Conservation (phyloP, 306 rosid species). For the Betula pendula region DNA sequence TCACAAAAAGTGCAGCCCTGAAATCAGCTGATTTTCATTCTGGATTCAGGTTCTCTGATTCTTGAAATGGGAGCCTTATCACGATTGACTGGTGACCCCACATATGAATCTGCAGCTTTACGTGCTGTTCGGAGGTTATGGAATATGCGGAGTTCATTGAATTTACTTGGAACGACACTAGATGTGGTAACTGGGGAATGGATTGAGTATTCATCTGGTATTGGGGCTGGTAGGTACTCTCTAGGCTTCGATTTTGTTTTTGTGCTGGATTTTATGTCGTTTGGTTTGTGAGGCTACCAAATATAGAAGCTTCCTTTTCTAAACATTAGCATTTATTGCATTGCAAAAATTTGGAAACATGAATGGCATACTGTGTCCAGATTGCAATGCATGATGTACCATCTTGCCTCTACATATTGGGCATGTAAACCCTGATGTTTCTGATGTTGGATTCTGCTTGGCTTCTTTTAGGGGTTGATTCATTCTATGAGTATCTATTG, state of each 20-base stretch:
- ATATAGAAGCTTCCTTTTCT: conserved; percentile 11
- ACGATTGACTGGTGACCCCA: conserved; percentile 82
- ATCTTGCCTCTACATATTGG: conserved; percentile 19
- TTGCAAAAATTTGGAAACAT: conserved; percentile 7
- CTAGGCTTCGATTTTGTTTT: conserved; percentile 10
- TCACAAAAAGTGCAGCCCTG: conserved; percentile 24
- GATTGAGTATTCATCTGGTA: conserved; percentile 88
- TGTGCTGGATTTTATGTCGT: not conserved
- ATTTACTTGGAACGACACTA: conserved; percentile 89
- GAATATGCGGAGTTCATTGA: conserved; percentile 89
- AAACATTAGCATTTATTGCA: conserved; percentile 13
- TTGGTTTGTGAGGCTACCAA: conserved; percentile 14
- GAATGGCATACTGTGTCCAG: conserved; percentile 9
- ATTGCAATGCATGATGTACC: conserved; percentile 14
- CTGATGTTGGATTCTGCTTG: conserved; percentile 40
- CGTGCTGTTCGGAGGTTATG: conserved; percentile 86
- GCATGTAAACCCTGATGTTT: conserved; percentile 31
- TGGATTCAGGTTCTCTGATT: conserved; percentile 80
- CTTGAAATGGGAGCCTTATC: conserved; percentile 99
- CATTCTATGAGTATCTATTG: conserved; percentile 92
- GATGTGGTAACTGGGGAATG: conserved; percentile 88
- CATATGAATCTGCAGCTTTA: conserved; percentile 79
- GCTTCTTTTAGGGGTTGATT: conserved; percentile 83
- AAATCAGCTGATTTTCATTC: conserved; percentile 34
- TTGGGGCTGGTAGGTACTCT: conserved; percentile 83